A percentile compares a stretch with the other conserved stretches of the same genome.
Conservation (phyloP, 139 green algal species). For the Chlorella sp. region DNA sequence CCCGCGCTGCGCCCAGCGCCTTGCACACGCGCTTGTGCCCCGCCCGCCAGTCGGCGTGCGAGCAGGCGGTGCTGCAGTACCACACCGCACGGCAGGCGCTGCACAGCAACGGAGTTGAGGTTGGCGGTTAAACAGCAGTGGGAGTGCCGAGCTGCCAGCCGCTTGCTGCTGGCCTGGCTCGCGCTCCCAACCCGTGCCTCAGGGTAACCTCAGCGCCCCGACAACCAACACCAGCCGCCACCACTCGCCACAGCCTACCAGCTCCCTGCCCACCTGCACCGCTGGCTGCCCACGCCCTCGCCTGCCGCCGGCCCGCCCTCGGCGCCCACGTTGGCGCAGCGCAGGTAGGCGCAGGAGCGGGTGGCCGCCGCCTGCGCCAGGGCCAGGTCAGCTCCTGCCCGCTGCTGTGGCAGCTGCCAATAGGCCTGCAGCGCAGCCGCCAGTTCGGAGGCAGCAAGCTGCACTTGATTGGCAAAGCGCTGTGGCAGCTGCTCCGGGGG, state of each 20-base stretch:
- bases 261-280: too few relatives aligned
- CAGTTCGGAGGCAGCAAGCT: not conserved
- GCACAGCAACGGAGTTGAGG: not conserved
- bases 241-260: too few relatives aligned
- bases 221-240: too few relatives aligned
- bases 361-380: not conserved
- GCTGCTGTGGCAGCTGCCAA: not conserved
- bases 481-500: too few relatives aligned
- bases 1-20: not conserved
- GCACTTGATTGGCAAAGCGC: too few relatives aligned
- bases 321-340: not conserved
- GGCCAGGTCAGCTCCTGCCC: not conserved
- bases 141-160: too few relatives aligned
- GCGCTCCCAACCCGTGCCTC: too few relatives aligned
- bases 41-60: not conserved
- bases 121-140: too few relatives aligned
- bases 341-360: not conserved
- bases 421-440: not conserved
- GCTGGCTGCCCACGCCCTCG: not conserved
- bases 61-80: conserved; percentile 2
- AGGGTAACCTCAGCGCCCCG: too few relatives aligned
- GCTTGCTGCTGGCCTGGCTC: too few relatives aligned
- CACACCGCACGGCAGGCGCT: not conserved
- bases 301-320: not conserved
- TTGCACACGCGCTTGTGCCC: not conserved